phyloP scores from a whole-genome alignment of 495 filamentous ascomycete species.

The Xylaria cubensis region DNA sequence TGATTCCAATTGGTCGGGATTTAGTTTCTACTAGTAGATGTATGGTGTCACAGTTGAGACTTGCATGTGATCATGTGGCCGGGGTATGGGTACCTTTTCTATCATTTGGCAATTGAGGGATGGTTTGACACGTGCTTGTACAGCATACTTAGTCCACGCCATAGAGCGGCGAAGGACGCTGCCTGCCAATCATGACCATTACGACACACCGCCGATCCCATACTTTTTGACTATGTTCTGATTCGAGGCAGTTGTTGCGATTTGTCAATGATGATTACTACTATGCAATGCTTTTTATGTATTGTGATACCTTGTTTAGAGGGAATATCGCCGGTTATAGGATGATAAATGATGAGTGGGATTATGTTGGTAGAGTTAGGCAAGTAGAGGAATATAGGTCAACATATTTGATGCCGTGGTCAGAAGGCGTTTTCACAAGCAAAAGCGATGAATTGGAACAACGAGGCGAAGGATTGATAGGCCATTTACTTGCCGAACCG shows the following conservation, averaged over 20 bases:
- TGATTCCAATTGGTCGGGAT: slow-evolving; percentile 2
- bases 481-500: slow-evolving; percentile 10
- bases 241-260: not conserved
- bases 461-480: not conserved
- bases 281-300: too few species aligned
- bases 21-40: slow-evolving; percentile 3
- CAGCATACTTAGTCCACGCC: slow-evolving; percentile 8
- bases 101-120: not conserved
- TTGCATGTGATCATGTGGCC: slow-evolving; percentile 24
- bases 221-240: not conserved
- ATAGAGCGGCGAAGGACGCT: not conserved
- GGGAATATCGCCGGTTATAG: not conserved
- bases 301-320: not conserved
- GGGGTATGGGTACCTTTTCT: slow-evolving; percentile 9
- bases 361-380: not conserved
- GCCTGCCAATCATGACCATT: slow-evolving; percentile 5
- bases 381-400: not conserved
- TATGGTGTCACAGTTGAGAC: slow-evolving; percentile 14
- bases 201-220: slow-evolving; percentile 10
- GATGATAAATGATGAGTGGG: not conserved
- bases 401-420: not conserved
- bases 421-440: slow-evolving; percentile 22
- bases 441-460: slow-evolving; percentile 2
- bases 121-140: slow-evolving; percentile 23
- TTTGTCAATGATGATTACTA: slow-evolving; percentile 13